Evolutionary conservation across 352 stramenopile species (phyloP).

Genomic region (Pythium rhizo-oryzae): DNA sequence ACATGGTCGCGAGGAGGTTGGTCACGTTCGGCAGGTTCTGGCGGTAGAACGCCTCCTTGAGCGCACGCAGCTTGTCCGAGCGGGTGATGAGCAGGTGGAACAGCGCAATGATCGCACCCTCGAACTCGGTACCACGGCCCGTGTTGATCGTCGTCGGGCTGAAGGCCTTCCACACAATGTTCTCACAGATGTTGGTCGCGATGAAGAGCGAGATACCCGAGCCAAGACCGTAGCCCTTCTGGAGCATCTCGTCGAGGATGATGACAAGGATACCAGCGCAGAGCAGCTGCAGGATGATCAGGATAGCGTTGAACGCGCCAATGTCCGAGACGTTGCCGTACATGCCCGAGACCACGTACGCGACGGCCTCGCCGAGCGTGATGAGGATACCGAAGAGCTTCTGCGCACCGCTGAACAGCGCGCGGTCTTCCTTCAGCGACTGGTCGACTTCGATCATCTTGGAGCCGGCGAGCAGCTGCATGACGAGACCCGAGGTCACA

Average conservation of each 20-base stretch:
- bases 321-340: constrained; percentile 99
- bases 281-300: constrained; percentile 99
- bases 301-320: constrained; percentile 97
- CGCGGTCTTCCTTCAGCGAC: constrained; percentile 98
- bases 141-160: constrained; percentile 99
- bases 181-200: constrained; percentile 99
- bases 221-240: constrained; percentile 99
- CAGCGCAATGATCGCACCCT: constrained; percentile 99
- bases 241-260: constrained; percentile 99
- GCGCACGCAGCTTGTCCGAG: constrained; percentile 96
- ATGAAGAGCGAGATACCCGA: constrained; percentile 99
- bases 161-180: constrained; percentile 99
- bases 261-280: constrained; percentile 99
- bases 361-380: constrained; percentile 98
- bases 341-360: constrained; percentile 99
- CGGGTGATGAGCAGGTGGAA: constrained; percentile 99
- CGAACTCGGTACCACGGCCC: constrained; percentile 98
- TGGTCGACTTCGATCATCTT: constrained; percentile 99
- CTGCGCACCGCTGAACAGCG: constrained; percentile 98
- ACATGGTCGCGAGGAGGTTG: constrained; percentile 98
- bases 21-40: constrained; percentile 99
- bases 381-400: constrained; percentile 99
- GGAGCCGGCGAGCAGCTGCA: constrained; percentile 98
- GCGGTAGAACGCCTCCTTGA: constrained; percentile 99
- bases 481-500: constrained; percentile 99